A percentile compares a stretch with the other conserved stretches of the same genome.
These are phyloP conservation scores for Saraca asoca DNA, from an alignment of 331 rosid species.

Conservation along the genomic window DNA sequence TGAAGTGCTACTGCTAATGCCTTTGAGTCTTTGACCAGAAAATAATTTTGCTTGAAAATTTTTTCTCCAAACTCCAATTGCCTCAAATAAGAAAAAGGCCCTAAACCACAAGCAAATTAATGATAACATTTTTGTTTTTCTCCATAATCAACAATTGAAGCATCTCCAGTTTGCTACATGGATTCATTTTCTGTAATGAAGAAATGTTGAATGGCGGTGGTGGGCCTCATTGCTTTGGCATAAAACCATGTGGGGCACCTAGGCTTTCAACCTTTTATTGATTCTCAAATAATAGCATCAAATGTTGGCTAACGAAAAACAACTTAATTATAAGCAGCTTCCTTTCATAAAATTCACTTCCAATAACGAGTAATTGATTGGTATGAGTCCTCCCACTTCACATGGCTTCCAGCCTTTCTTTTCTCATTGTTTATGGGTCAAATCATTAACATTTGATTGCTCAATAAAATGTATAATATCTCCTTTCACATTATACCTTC, in stretches of 20 bases:
- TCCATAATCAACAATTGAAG: not conserved
- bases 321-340: slow-evolving; percentile 7
- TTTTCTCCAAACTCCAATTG: no score
- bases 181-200: slow-evolving; percentile 25
- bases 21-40: no score
- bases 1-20: no score
- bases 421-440: slow-evolving; percentile 43
- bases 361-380: slow-evolving; percentile 48
- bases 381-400: slow-evolving; percentile 49
- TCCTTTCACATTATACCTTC: slow-evolving; percentile 28
- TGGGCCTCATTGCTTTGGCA: slow-evolving; percentile 41
- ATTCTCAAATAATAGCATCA: no score
- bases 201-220: slow-evolving; percentile 49
- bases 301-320: no score
- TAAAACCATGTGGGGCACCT: slow-evolving; percentile 66
- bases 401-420: slow-evolving; percentile 70
- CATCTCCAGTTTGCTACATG: not conserved
- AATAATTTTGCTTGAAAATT: no score
- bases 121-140: no score
- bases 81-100: no score
- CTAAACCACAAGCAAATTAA: no score
- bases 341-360: slow-evolving; percentile 24
- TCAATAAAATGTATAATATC: slow-evolving; percentile 21
- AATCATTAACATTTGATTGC: slow-evolving; percentile 53
- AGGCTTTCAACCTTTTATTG: slow-evolving; percentile 36